Conservation (phyloP, 495 filamentous ascomycete species). For the Aspergillus carlsbadensis region DNA sequence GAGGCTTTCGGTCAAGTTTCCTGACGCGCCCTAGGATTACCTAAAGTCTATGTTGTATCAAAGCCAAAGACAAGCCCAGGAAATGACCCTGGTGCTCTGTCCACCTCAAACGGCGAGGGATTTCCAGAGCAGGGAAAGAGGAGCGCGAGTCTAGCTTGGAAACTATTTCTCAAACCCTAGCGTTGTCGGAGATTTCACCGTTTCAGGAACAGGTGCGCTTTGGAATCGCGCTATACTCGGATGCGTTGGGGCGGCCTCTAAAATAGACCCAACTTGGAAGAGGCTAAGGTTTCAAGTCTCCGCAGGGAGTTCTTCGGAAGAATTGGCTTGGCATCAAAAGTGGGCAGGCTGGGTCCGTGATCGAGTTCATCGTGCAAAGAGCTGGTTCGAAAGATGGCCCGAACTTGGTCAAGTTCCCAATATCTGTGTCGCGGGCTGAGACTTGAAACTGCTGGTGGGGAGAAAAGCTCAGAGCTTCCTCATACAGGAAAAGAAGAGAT, state of each 20-base stretch:
- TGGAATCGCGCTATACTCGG: slow-evolving; percentile 8
- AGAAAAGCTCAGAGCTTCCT: not conserved
- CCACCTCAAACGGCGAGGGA: slow-evolving; percentile 4
- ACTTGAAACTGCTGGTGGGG: slow-evolving; percentile 3
- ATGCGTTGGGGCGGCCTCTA: slow-evolving; percentile 14
- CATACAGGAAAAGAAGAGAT: slow-evolving; percentile 7
- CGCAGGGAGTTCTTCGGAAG: slow-evolving; percentile 3
- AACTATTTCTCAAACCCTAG: slow-evolving; percentile 17
- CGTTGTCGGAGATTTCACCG: slow-evolving; percentile 21
- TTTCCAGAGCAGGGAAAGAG: not conserved
- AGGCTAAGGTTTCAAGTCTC: slow-evolving; percentile 16
- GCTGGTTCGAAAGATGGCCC: not conserved
- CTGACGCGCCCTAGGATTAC: not conserved
- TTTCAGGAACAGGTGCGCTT: slow-evolving; percentile 20
- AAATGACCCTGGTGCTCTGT: not conserved
- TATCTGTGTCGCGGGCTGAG: not conserved
- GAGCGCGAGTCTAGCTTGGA: not conserved
- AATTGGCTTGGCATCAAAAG: slow-evolving; percentile 8
- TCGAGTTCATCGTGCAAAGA: not conserved
- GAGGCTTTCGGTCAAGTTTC: slow-evolving; percentile 1
- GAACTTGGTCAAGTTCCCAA: not conserved
- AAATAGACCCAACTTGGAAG: slow-evolving; percentile 1
- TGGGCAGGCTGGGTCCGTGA: not conserved
- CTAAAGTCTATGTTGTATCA: not conserved
- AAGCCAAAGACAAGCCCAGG: not conserved